Evolutionary conservation across 2,329 filamentous ascomycete genomes (phyloP).

Genomic region (Microascus cirrosus): DNA sequence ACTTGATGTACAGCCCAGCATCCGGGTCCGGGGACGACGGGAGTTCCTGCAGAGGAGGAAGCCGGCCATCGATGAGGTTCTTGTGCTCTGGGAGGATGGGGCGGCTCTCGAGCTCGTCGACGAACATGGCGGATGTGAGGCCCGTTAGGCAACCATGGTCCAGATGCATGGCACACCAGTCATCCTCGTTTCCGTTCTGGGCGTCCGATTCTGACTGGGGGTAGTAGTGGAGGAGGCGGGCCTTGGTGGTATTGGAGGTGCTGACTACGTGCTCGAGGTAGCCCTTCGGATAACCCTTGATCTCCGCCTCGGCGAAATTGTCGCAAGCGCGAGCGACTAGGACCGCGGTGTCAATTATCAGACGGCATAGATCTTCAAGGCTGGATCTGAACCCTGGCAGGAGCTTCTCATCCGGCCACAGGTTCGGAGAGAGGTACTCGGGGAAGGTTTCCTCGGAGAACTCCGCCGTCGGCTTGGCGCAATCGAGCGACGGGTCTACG

Average conservation of each 20-base stretch:
- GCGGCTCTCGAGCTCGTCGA: slow-evolving; percentile 56
- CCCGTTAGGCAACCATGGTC: slow-evolving; percentile 93
- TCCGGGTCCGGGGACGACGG: slow-evolving; percentile 66
- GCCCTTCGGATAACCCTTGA: slow-evolving; percentile 61
- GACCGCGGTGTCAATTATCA: slow-evolving; percentile 84
- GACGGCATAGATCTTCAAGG: slow-evolving; percentile 63
- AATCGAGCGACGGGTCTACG: slow-evolving; percentile 50
- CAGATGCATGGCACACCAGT: slow-evolving; percentile 88
- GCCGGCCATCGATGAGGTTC: slow-evolving; percentile 12
- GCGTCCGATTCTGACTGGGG: slow-evolving; percentile 38
- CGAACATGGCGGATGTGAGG: slow-evolving; percentile 89
- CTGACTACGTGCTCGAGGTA: slow-evolving; percentile 83
- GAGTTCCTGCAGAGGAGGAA: slow-evolving; percentile 57
- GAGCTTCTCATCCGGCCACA: slow-evolving; percentile 64
- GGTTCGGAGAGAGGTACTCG: slow-evolving; percentile 81
- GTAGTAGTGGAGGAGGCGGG: slow-evolving; percentile 86
- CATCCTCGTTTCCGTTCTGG: slow-evolving; percentile 50
- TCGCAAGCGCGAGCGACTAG: slow-evolving; percentile 88
- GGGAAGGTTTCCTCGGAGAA: slow-evolving; percentile 57
- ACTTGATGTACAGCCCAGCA: slow-evolving; percentile 89
- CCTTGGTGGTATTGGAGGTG: slow-evolving; percentile 81
- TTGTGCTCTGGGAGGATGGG: slow-evolving; percentile 19
- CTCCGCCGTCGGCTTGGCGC: slow-evolving; percentile 46
- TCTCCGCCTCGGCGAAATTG: slow-evolving; percentile 68
- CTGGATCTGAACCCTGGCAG: slow-evolving; percentile 66